Base-by-base conservation (phyloP, 768 basidiomycete species). In the Trametes coccinea region DNA sequence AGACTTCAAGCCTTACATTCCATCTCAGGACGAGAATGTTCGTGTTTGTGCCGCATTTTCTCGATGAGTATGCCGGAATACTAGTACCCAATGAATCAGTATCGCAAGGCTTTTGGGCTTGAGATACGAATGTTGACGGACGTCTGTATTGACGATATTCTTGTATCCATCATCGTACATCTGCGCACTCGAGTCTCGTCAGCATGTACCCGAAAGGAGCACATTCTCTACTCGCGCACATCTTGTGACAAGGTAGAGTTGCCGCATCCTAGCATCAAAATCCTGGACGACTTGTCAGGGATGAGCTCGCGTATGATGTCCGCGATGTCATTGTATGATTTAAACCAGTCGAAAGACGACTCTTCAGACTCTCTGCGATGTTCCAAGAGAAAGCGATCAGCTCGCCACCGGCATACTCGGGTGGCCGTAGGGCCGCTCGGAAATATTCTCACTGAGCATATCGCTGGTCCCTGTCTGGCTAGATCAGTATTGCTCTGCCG, bases 131-230 rank as follows among this genome's bases (percentile, higher is more conserved):
- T 22, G 22, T 22, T 22, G 22, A 70, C 82, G 66, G 64, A 91
- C 91, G 62, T 94, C 93, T 14, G 85, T 77, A 70, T 93, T 94
- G 63, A 87, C 82, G 52, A 95, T 89, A 61, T 88, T 85, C 64
- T 77, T 83, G 73, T 92, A 95, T 2, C 91, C 91, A 65, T 92
- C 90, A 62, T 92, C 88, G 79, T 89, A 93, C 90, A 94, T 90
- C 88, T 93, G 31, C 29, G 16, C 11, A 6, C 13, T 7, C 55
- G 10, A 63, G 50, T 13, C n/a, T 6, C 4, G 16, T 46, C 9
- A 39, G 30, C 17, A 27, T 7, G 22, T 29, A 14, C 27, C 16
- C 39, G 17, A 27, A 5, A 37, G 30, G 29, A 30, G 17, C 17
- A 10, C 5, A 27, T 39, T 13, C 43, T 22, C 39, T 3, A 9